These are phyloP conservation scores for Marasmius oreades DNA, from an alignment of 1,284 basidiomycete species.

Conservation along the genomic window DNA sequence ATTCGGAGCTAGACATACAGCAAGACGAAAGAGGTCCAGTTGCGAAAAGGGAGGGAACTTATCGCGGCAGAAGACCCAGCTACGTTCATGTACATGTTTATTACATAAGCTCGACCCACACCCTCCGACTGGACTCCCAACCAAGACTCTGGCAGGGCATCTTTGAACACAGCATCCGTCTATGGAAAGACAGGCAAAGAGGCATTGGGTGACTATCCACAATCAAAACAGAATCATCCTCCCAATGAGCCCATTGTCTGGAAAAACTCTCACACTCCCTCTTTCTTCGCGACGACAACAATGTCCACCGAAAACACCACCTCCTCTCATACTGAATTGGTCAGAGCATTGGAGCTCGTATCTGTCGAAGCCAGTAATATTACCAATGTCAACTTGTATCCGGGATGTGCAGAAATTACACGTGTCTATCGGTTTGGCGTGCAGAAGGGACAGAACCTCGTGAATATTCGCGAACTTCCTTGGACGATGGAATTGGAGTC, in stretches of 20 bases:
- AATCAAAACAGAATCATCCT: no score
- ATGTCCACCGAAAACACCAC: neutral
- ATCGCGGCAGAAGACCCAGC: no score
- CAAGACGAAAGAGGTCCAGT: no score
- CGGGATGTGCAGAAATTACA: slow-evolving; percentile 31
- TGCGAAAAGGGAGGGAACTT: no score
- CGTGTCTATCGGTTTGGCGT: slow-evolving; percentile 27
- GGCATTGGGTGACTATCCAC: no score
- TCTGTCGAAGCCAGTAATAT: slow-evolving; percentile 27
- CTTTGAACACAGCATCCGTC: no score
- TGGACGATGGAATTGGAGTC: slow-evolving; percentile 26
- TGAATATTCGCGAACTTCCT: slow-evolving; percentile 28
- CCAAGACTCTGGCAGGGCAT: no score
- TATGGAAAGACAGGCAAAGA: no score
- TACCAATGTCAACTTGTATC: slow-evolving; percentile 29
- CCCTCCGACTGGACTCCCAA: no score
- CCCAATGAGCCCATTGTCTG: neutral
- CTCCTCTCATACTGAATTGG: neutral
- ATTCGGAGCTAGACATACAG: no score
- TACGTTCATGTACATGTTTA: no score
- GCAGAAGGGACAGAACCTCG: slow-evolving; percentile 29
- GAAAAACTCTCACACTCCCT: neutral
- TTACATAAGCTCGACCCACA: no score
- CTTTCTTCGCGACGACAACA: neutral
- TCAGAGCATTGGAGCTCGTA: slow-evolving; percentile 22